These are phyloP conservation scores for Thielaviopsis musarum DNA, from an alignment of 2,329 filamentous ascomycete species.

Conservation along the genomic window DNA sequence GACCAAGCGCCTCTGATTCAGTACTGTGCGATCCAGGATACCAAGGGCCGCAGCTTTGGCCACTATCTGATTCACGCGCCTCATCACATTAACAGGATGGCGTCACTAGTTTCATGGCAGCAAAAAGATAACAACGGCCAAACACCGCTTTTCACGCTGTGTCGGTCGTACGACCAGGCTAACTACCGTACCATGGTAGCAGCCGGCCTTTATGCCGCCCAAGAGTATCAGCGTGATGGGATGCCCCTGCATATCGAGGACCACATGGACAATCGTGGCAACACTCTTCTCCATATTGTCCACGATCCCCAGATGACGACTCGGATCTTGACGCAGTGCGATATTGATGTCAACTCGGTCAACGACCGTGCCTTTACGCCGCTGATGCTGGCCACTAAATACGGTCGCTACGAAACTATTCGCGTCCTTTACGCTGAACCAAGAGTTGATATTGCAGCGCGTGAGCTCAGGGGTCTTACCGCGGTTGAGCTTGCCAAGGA, in stretches of 20 bases:
- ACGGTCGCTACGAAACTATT: slow-evolving; percentile 87
- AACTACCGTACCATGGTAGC: slow-evolving; percentile 81
- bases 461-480: slow-evolving; percentile 74
- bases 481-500: slow-evolving; percentile 95
- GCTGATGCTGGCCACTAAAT: slow-evolving; percentile 97
- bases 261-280: slow-evolving; percentile 82
- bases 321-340: slow-evolving; percentile 64
- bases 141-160: slow-evolving; percentile 91
- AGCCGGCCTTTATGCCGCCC: slow-evolving; percentile 59
- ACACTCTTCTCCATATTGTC: slow-evolving; percentile 89
- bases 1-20: slow-evolving; percentile 38
- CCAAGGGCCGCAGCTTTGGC: slow-evolving; percentile 73
- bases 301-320: slow-evolving; percentile 66
- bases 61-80: slow-evolving; percentile 94
- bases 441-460: slow-evolving; percentile 68
- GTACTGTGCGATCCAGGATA: slow-evolving; percentile 65
- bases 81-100: slow-evolving; percentile 58
- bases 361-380: slow-evolving; percentile 94
- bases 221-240: slow-evolving; percentile 56
- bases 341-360: slow-evolving; percentile 87
- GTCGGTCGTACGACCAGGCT: slow-evolving; percentile 84
- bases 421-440: slow-evolving; percentile 73
- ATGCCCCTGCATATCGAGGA: slow-evolving; percentile 78
- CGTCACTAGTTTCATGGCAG: slow-evolving; percentile 67
- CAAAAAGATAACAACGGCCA: slow-evolving; percentile 92